A percentile compares a stretch with the other conserved stretches of the same genome.
These are phyloP conservation scores for Davidsoniella virescens DNA, from an alignment of 2,329 filamentous ascomycete species.

Conservation along the genomic window DNA sequence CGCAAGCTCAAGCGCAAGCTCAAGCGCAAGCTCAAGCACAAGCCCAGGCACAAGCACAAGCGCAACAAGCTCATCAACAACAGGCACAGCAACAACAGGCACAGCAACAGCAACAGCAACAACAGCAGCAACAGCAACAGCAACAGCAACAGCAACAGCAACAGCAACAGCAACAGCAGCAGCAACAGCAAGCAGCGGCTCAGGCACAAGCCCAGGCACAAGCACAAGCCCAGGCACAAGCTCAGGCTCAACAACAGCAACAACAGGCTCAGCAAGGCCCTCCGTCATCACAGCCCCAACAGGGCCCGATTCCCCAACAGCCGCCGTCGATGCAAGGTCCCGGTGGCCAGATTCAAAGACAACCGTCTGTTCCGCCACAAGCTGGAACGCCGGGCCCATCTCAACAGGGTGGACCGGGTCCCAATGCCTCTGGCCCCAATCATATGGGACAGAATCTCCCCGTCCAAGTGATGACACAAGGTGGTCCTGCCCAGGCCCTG, in stretches of 20 bases:
- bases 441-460: conserved; percentile 3
- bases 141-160: conserved; percentile 21
- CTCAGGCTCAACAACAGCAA: conserved; percentile 14
- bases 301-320: conserved; percentile 19
- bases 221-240: conserved; percentile 11
- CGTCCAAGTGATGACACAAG: background rate
- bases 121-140: conserved; percentile 24
- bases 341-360: conserved; percentile 1
- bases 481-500: conserved; percentile 14
- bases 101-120: conserved; percentile 21
- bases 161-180: conserved; percentile 19
- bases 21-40: background rate
- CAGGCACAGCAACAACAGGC: conserved; percentile 17
- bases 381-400: conserved; percentile 6
- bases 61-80: conserved; percentile 21
- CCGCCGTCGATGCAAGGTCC: conserved; percentile 7
- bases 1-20: background rate
- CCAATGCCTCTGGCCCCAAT: conserved; percentile 1
- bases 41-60: conserved; percentile 2
- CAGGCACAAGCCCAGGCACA: conserved; percentile 20
- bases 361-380: conserved; percentile 6
- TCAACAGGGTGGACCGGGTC: background rate
- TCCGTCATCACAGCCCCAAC: conserved; percentile 16
- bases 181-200: conserved; percentile 17
- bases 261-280: conserved; percentile 19